Evolutionary conservation across 1,139 yeast species (phyloP).

Genomic region (Pichia sp.): DNA sequence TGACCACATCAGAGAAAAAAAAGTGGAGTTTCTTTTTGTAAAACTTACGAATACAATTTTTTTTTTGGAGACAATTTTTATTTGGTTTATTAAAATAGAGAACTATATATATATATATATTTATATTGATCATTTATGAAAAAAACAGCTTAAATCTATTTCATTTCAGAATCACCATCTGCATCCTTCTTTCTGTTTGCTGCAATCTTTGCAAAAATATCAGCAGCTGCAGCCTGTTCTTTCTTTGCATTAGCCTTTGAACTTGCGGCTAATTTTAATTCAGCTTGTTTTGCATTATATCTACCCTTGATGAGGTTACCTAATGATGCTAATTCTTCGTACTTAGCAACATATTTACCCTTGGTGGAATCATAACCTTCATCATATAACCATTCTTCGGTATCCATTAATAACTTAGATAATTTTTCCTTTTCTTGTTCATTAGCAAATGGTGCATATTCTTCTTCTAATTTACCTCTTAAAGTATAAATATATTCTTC

Average conservation of each 20-base stretch:
- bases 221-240: constrained; percentile 53
- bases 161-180: constrained; percentile 41
- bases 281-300: constrained; percentile 90
- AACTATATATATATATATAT: not conserved
- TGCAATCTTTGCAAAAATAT: constrained; percentile 49
- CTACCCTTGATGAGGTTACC: constrained; percentile 97
- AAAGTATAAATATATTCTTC: constrained; percentile 98
- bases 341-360: constrained; percentile 96
- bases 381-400: constrained; percentile 98
- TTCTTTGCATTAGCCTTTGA: constrained; percentile 78
- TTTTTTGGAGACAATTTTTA: no score
- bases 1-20: no score
- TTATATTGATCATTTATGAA: not conserved
- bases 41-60: no score
- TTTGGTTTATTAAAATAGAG: not conserved
- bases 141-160: constrained; percentile 9
- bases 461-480: constrained; percentile 94
- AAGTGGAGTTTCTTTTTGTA: no score
- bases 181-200: constrained; percentile 46
- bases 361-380: constrained; percentile 95
- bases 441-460: constrained; percentile 81
- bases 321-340: constrained; percentile 90
- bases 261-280: constrained; percentile 82
- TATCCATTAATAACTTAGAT: constrained; percentile 63
- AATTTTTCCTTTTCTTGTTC: constrained; percentile 84